A percentile compares a stretch with the other conserved stretches of the same genome.
These are phyloP conservation scores for Boletus rubescentipes DNA, from an alignment of 768 basidiomycete genomes.

Conservation along the genomic window DNA sequence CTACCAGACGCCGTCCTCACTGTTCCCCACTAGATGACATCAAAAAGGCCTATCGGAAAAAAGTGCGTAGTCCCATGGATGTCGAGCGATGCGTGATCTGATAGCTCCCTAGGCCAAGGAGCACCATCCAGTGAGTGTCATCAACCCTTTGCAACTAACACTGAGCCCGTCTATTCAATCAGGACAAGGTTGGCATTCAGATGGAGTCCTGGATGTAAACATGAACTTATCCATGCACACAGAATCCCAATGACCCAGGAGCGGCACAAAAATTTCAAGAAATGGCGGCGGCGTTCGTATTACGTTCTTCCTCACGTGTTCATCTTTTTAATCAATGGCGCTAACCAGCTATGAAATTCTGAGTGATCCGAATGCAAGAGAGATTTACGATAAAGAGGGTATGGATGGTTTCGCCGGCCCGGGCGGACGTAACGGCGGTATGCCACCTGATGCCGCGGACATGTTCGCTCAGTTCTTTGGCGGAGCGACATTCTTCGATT, in stretches of 20 bases:
- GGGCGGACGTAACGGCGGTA: constrained; percentile 43
- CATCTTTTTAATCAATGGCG: constrained; percentile 10
- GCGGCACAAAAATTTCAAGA: constrained; percentile 86
- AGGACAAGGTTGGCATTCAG: constrained; percentile 63
- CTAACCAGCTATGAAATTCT: constrained; percentile 75
- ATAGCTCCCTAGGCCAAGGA: constrained; percentile 67
- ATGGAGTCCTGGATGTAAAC: neutral
- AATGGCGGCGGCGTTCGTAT: constrained; percentile 79
- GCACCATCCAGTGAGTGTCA: constrained; percentile 74
- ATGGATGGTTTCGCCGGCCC: constrained; percentile 62
- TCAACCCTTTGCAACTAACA: neutral
- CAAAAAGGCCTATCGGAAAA: constrained; percentile 91
- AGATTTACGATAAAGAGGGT: constrained; percentile 71
- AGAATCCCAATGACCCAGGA: constrained; percentile 88
- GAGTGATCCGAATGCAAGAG: constrained; percentile 64
- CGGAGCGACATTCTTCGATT: constrained; percentile 61
- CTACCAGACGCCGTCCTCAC: constrained; percentile 8
- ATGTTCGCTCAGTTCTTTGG: constrained; percentile 76
- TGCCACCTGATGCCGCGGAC: constrained; percentile 55
- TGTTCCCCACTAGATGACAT: constrained; percentile 61
- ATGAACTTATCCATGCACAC: neutral
- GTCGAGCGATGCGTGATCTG: constrained; percentile 6
- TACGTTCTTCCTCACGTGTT: neutral
- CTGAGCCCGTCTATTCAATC: constrained; percentile 1
- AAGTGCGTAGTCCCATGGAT: constrained; percentile 49